Percentiles rank a stretch among this genome's conserved stretches.
These are phyloP conservation scores for Nelumbo lutea DNA, from an alignment of 164 flowering plant species.

Conservation along the genomic window DNA sequence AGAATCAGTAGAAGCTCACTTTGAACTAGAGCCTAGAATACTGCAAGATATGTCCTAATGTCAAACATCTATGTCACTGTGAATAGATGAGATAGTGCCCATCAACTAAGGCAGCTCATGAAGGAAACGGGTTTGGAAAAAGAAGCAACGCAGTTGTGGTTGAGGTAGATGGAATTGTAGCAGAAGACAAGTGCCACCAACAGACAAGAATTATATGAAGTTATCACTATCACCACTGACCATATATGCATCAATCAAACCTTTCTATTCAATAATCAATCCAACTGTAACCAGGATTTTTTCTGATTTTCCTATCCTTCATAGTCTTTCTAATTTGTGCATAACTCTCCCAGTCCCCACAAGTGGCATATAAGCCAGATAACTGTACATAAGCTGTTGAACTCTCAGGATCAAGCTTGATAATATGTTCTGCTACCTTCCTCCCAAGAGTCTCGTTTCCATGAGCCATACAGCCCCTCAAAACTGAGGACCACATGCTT, in stretches of 20 bases:
- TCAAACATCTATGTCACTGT: too few relatives aligned
- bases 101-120: too few relatives aligned
- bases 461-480: slow-evolving; percentile 65
- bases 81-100: too few relatives aligned
- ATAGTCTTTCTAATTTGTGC: slow-evolving; percentile 46
- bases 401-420: slow-evolving; percentile 55
- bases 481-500: slow-evolving; percentile 65
- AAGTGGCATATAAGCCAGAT: slow-evolving; percentile 49
- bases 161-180: too few relatives aligned
- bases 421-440: slow-evolving; percentile 47
- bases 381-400: slow-evolving; percentile 70
- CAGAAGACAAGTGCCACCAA: too few relatives aligned
- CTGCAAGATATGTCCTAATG: too few relatives aligned
- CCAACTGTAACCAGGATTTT: slow-evolving; percentile 61
- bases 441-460: slow-evolving; percentile 47
- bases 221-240: too few relatives aligned
- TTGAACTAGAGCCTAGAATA: too few relatives aligned
- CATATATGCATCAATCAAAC: neutral
- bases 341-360: slow-evolving; percentile 64
- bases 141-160: too few relatives aligned
- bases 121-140: too few relatives aligned
- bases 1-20: too few relatives aligned
- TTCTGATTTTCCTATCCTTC: slow-evolving; percentile 36
- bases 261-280: slow-evolving; percentile 14
- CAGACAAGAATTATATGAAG: too few relatives aligned